phyloP scores from a whole-genome alignment of 2,329 filamentous ascomycete species.

The Stemphylium vesicarium region DNA sequence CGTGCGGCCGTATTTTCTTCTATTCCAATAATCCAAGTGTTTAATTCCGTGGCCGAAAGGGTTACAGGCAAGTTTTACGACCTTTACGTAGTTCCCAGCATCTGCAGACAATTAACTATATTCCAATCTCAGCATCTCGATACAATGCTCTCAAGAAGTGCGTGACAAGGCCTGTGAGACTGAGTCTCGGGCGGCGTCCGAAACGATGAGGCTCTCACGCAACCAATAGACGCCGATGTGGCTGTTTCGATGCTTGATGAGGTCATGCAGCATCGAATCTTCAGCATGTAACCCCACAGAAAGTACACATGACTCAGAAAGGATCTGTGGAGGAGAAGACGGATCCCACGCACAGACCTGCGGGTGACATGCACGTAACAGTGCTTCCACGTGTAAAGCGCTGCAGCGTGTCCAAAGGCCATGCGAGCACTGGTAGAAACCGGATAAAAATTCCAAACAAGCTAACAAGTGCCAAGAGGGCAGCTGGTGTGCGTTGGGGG shows the following conservation, averaged over 20 bases:
- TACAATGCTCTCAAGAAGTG: background rate
- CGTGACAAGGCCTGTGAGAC: background rate
- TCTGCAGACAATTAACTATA: background rate
- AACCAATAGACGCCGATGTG: background rate
- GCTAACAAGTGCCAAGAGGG: too few species aligned
- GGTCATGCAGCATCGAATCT: background rate
- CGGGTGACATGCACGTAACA: too few species aligned
- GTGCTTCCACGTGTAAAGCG: too few species aligned
- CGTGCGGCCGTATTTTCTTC: constrained; percentile 3
- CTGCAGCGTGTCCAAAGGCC: too few species aligned
- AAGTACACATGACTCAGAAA: background rate
- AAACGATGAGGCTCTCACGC: background rate
- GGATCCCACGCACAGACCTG: too few species aligned
- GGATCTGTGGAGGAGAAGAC: too few species aligned
- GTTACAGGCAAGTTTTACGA: too few species aligned
- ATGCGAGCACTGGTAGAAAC: too few species aligned
- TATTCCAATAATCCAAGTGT: background rate
- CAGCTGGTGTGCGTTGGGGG: too few species aligned
- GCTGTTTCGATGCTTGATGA: background rate
- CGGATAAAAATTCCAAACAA: too few species aligned
- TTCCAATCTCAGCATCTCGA: background rate
- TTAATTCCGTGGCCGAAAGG: background rate
- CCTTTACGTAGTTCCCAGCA: background rate
- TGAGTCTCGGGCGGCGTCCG: background rate
- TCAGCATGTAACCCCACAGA: background rate